These are phyloP conservation scores for Dictyostelium brefeldianum DNA, from an alignment of 78 protist species.

Conservation along the genomic window DNA sequence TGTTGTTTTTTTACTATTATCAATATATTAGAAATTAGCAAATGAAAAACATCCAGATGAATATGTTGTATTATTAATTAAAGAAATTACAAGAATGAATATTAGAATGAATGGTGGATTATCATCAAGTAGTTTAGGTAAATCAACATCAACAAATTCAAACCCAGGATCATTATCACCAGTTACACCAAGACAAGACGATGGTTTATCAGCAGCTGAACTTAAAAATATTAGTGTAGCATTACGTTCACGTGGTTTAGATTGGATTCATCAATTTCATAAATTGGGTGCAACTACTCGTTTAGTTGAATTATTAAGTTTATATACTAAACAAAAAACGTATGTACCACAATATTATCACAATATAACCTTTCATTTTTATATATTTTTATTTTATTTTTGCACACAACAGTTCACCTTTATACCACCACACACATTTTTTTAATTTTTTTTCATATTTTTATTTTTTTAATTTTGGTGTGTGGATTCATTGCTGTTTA, in stretches of 20 bases:
- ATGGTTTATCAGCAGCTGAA: conserved; percentile 31
- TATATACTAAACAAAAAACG: conserved; percentile 15
- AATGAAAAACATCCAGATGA: conserved; percentile 72
- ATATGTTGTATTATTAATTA: conserved; percentile 31
- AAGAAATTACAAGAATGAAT: conserved; percentile 18
- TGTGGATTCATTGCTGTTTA: not conserved
- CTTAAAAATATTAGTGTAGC: conserved; percentile 77
- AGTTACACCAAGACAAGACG: not conserved
- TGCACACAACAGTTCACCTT: too few relatives aligned
- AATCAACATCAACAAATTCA: conserved; percentile 10
- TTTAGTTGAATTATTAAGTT: conserved; percentile 37
- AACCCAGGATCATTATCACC: conserved; percentile 18
- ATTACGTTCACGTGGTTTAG: conserved; percentile 79
- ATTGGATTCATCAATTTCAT: conserved; percentile 73
- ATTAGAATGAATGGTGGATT: not conserved
- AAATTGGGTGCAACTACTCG: conserved; percentile 47
- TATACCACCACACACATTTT: not conserved
- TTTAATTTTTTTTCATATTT: not conserved
- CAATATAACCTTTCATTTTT: not conserved
- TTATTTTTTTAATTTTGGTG: too few relatives aligned
- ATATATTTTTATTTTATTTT: not conserved
- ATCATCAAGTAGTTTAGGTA: not conserved
- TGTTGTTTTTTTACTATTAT: not conserved
- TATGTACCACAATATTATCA: too few relatives aligned
- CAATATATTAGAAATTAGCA: conserved; percentile 41